Conservation (phyloP, 371 early-diverging fungal species). For the Chytridiales sp. region DNA sequence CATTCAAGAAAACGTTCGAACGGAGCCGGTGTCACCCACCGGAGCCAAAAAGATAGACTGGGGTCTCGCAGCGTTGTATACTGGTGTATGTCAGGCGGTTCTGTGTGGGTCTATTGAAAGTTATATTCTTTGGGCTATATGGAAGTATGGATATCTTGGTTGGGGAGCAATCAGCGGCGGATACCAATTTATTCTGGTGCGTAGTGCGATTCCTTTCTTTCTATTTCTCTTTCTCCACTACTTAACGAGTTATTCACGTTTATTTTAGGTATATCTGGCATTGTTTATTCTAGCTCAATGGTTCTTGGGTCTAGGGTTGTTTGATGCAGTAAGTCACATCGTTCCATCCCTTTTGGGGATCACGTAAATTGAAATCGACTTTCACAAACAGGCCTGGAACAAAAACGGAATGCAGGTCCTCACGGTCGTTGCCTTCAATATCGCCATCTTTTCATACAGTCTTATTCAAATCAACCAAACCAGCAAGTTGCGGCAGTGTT, state of each 20-base stretch:
- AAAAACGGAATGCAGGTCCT: slow-evolving; percentile 28
- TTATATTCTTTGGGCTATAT: slow-evolving; percentile 23
- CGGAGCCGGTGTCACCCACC: no score
- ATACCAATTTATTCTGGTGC: slow-evolving; percentile 25
- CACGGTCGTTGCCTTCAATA: slow-evolving; percentile 16
- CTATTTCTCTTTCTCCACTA: no score
- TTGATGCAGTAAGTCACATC: slow-evolving; percentile 16
- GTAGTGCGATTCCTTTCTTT: no score
- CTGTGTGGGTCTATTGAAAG: slow-evolving; percentile 11
- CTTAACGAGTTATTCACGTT: background rate
- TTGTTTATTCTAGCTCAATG: slow-evolving; percentile 17
- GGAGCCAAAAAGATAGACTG: no score
- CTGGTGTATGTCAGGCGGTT: no score
- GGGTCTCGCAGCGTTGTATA: no score
- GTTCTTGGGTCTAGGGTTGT: slow-evolving; percentile 17
- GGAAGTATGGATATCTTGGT: slow-evolving; percentile 21
- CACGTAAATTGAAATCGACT: background rate
- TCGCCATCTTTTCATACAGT: slow-evolving; percentile 22
- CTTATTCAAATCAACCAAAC: slow-evolving; percentile 27
- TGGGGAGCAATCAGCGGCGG: slow-evolving; percentile 14
- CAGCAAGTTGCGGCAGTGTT: background rate
- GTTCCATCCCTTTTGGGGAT: no score
- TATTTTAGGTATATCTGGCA: slow-evolving; percentile 12
- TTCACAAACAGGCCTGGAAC: slow-evolving; percentile 23
- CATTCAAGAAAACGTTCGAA: no score